These are phyloP conservation scores for Diaporthe capsici DNA, from an alignment of 2,329 filamentous ascomycete genomes.

Conservation along the genomic window DNA sequence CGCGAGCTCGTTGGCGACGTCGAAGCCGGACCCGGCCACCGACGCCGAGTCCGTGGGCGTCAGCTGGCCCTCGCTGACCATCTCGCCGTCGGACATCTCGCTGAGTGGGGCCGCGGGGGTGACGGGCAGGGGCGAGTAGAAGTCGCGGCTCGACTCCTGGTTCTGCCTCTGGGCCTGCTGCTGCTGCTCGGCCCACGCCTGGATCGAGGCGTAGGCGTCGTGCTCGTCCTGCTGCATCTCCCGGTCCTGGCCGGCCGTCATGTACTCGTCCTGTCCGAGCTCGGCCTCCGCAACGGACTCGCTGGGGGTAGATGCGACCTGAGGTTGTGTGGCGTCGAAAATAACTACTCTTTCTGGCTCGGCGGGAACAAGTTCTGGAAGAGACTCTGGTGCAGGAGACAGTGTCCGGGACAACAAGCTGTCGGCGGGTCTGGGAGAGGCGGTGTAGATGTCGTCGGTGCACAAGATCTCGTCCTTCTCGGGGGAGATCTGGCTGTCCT, in stretches of 20 bases:
- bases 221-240: conserved; percentile 52
- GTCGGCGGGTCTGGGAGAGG: conserved; percentile 61
- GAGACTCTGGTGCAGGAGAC: conserved; percentile 34
- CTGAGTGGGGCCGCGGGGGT: conserved; percentile 65
- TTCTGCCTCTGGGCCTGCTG: conserved; percentile 37
- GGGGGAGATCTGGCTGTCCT: conserved; percentile 59
- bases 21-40: conserved; percentile 65
- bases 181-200: conserved; percentile 74
- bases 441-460: conserved; percentile 65
- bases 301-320: background rate
- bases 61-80: conserved; percentile 65
- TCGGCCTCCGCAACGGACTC: conserved; percentile 54
- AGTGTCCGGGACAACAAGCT: conserved; percentile 39
- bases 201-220: conserved; percentile 71
- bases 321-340: background rate
- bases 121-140: conserved; percentile 73
- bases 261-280: conserved; percentile 62
- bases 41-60: conserved; percentile 73
- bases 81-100: conserved; percentile 58
- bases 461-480: conserved; percentile 63
- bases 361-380: conserved; percentile 35
- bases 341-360: background rate
- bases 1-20: conserved; percentile 59
- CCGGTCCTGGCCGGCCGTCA: conserved; percentile 62
- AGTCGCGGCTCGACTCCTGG: conserved; percentile 56